A percentile compares a stretch with the other conserved stretches of the same genome.
Evolutionary conservation across 257 asterid species (phyloP).

Genomic region (Ilex asprella): DNA sequence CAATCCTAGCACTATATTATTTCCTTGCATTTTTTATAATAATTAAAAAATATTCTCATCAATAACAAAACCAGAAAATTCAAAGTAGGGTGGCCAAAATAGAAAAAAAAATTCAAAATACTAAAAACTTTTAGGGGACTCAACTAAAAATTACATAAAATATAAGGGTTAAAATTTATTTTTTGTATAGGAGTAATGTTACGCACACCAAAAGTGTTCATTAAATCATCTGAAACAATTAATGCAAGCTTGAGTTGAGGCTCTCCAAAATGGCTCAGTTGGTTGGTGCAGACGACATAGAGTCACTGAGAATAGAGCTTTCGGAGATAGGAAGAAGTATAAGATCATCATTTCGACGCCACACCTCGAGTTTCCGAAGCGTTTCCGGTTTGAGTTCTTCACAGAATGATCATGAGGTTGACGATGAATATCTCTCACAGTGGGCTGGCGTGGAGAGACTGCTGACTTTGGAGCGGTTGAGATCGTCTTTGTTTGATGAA

Average conservation of each 20-base stretch:
- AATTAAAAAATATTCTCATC: no score
- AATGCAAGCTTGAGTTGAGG: slow-evolving; percentile 7
- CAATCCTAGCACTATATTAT: no score
- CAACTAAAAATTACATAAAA: no score
- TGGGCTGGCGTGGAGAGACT: slow-evolving; percentile 31
- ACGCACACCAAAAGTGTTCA: no score
- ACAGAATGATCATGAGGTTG: slow-evolving; percentile 3
- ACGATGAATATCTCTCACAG: slow-evolving; percentile 10
- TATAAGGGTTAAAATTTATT: no score
- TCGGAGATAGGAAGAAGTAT: slow-evolving; percentile 22
- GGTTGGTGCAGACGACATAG: slow-evolving; percentile 17
- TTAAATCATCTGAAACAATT: no score
- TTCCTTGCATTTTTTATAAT: no score
- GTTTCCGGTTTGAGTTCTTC: slow-evolving; percentile 9
- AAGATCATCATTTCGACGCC: slow-evolving; percentile 15
- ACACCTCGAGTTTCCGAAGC: slow-evolving; percentile 8
- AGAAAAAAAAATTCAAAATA: no score
- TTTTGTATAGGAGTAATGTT: no score
- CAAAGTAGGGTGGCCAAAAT: no score
- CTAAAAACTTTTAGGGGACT: no score
- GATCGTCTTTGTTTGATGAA: slow-evolving; percentile 23
- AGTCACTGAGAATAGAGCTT: slow-evolving; percentile 18
- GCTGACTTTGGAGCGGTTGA: slow-evolving; percentile 19
- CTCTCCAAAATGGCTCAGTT: slow-evolving; percentile 17
- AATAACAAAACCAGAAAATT: no score